Evolutionary conservation across 1,139 yeast genomes (phyloP), one percentile per base, ranked within the genome.

Genomic region (Diutina mesorugosa): DNA sequence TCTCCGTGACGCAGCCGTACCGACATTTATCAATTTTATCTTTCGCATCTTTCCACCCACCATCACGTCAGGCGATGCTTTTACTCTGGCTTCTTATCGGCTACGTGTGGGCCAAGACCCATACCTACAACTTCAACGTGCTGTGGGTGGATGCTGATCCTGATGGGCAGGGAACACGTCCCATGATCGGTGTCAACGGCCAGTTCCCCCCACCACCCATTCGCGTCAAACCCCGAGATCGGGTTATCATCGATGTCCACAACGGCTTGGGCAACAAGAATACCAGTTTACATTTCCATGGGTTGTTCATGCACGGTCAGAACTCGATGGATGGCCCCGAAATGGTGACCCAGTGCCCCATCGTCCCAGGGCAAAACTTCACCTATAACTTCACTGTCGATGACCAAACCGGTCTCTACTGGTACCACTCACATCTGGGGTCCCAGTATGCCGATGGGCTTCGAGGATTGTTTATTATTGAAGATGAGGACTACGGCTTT

Each of bases 361-460:
- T 89, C 59, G 81, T 87, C 12, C 87, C 95, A 1, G 89, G 89
- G 32, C 77, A 76, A 58, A 79, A 86, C 12, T 79, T 86, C 65
- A 66, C 81, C 45, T 82, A 84, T 75, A 89, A 91, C 73, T 91
- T 91, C 69, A 86, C 96, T 10, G 90, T 90, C 53, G 74, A 72
- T 18, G 50, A 84, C 67, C 97, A 91, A 68, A 80, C 77, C 54
- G 98, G 98, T 60, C 81, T 96, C 4, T 91, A 79, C 75, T 91
- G 98, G 98, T 91, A 91, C 74, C 98, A 91, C 70, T 87, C 97
- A 14, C 98, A 91, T 71, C 80, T 88, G 32, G 78, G 80, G 12
- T 85, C 88, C 59, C 96, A 90, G 68, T 91, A 90, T 66, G 88
- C 93, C 65, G 97, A 91, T 68, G 98, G 98, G 61, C 79, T 90